Evolutionary conservation across 148 eudicot genomes (phyloP), one percentile per base, ranked within the genome.

Genomic region (Gaultheria prostrata): DNA sequence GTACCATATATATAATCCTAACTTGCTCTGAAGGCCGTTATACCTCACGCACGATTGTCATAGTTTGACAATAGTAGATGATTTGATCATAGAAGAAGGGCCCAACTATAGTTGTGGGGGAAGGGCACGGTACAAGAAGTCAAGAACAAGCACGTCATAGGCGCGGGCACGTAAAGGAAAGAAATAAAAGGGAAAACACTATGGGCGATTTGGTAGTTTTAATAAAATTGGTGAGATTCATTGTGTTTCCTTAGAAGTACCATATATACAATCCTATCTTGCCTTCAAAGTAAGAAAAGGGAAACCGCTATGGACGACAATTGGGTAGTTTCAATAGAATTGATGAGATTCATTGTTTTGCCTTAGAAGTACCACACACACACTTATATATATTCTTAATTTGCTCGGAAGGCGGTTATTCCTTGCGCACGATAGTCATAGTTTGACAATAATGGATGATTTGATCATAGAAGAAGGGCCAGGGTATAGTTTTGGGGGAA

Each of bases 261-360:
- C 74, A 45, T 11, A 46, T 15, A 65, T 65, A 80, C 46, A 39
- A 45, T n/a, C n/a, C n/a, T n/a, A n/a, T n/a, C n/a, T n/a, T n/a
- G n/a, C n/a, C n/a, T n/a, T n/a, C n/a, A n/a, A n/a, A 49, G 7
- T 11, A 24, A 28, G 18, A 74, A 74, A 0, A 18, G 17, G 77
- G 51, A 74, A 45, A 71, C 45, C 7, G 1, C 28, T 14, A 21
- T 43, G 53, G n/a, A n/a, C n/a, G 32, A 53, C 53, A 74, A 21
- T 74, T 20, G 9, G 45, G 77, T 74, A 45, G 49, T 74, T 74
- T 74, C 51, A 74, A 74, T 74, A 74, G 12, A 74, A 74, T 45
- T 43, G 28, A 53, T 74, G 77, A 45, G 17, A 21, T 48, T 21
- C 82, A 24, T 11, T 45, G 21, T 14, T 24, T 57, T 7, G 72